Evolutionary conservation across 2,329 filamentous ascomycete genomes (phyloP).

Genomic region (Venturia asperata): DNA sequence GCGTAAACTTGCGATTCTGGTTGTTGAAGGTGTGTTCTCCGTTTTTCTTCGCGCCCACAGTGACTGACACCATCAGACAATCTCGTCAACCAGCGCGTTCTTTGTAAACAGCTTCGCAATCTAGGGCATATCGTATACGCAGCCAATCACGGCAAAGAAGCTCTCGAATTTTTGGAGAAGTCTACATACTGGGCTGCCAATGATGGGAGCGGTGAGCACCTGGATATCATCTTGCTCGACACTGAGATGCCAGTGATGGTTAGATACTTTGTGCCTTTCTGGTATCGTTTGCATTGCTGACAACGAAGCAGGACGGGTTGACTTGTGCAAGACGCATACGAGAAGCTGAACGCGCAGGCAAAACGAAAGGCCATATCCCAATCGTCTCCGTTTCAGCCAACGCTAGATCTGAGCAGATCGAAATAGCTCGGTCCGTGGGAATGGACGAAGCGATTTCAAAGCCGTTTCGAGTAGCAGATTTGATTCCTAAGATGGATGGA

Average conservation of each 20-base stretch:
- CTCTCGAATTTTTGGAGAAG: constrained; percentile 17
- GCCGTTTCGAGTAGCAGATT: constrained; percentile 30
- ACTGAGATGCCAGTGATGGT: constrained; percentile 20
- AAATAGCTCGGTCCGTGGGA: constrained; percentile 15
- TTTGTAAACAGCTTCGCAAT: constrained; percentile 17
- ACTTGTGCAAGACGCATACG: constrained; percentile 17
- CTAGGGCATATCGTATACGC: constrained; percentile 15
- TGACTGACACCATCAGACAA: constrained; percentile 13
- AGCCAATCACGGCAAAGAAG: constrained; percentile 19
- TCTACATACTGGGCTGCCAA: constrained; percentile 15
- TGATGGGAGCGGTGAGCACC: neutral
- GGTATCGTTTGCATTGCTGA: neutral
- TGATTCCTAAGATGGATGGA: constrained; percentile 27
- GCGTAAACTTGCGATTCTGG: constrained; percentile 12
- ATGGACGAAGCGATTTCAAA: constrained; percentile 26
- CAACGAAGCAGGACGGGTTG: constrained; percentile 16
- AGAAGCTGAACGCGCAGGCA: constrained; percentile 13
- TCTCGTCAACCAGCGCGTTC: constrained; percentile 20
- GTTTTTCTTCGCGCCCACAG: neutral
- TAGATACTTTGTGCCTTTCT: neutral
- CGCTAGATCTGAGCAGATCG: constrained; percentile 18
- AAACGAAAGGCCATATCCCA: constrained; percentile 12
- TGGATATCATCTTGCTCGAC: constrained; percentile 18
- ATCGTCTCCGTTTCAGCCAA: constrained; percentile 20
- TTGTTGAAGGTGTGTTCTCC: constrained; percentile 19